phyloP scores from a whole-genome alignment of 192 early-diverging fungal genomes.

The Coemansia sp. region DNA sequence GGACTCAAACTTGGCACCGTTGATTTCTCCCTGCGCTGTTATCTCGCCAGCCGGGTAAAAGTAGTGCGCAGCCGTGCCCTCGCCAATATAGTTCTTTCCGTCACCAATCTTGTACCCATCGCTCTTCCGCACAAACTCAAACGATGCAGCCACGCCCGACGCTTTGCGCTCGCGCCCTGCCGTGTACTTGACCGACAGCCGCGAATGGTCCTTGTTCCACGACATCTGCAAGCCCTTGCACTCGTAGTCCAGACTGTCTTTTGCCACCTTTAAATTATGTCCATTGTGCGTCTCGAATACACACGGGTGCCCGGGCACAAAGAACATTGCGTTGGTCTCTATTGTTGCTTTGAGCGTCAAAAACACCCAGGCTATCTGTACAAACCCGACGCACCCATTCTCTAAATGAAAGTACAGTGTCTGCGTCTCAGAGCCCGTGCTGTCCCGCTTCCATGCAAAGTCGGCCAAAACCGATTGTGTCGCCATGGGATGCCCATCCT shows the following conservation, averaged over 20 bases:
- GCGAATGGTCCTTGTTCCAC: slow-evolving; percentile 50
- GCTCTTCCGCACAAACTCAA: slow-evolving; percentile 67
- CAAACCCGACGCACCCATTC: slow-evolving; percentile 74
- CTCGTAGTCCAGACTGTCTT: slow-evolving; percentile 70
- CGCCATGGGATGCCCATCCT: slow-evolving; percentile 51
- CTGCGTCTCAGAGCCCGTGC: slow-evolving; percentile 84
- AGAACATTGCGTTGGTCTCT: slow-evolving; percentile 74
- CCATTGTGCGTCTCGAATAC: slow-evolving; percentile 74
- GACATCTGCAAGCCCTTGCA: slow-evolving; percentile 75
- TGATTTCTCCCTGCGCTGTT: slow-evolving; percentile 68
- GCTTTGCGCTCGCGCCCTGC: slow-evolving; percentile 57
- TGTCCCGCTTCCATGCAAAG: slow-evolving; percentile 69
- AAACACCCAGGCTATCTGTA: slow-evolving; percentile 90
- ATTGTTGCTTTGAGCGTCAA: slow-evolving; percentile 69
- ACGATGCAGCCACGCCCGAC: slow-evolving; percentile 64
- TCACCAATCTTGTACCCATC: slow-evolving; percentile 81
- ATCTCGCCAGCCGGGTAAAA: slow-evolving; percentile 81
- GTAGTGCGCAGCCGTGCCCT: slow-evolving; percentile 65
- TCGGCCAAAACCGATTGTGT: slow-evolving; percentile 58
- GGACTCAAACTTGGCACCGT: slow-evolving; percentile 64
- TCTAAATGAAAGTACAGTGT: slow-evolving; percentile 79
- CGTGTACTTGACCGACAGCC: slow-evolving; percentile 45
- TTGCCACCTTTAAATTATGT: slow-evolving; percentile 67
- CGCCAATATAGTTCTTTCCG: slow-evolving; percentile 74
- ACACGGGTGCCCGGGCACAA: slow-evolving; percentile 60